These are phyloP conservation scores for Tylopilus vinaceipallidus DNA, from an alignment of 768 basidiomycete genomes.

Conservation along the genomic window DNA sequence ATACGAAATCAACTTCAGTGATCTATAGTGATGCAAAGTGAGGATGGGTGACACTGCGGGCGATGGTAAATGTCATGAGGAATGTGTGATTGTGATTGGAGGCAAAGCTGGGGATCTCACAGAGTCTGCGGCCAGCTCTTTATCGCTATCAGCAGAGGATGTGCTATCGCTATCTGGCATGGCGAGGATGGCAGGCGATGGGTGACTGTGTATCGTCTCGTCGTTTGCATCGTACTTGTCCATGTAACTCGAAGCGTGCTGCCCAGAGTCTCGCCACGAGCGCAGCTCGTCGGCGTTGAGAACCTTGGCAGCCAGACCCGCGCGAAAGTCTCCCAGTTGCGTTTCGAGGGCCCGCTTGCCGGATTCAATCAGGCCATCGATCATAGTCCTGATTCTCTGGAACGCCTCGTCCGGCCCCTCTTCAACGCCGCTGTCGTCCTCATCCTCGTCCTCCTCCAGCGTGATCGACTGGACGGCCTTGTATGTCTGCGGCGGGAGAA, in stretches of 20 bases:
- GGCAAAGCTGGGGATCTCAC: constrained; percentile 27
- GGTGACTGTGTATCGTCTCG: constrained; percentile 24
- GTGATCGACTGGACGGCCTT: constrained; percentile 51
- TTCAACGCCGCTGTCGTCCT: constrained; percentile 41
- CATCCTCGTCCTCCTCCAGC: constrained; percentile 36
- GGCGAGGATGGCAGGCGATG: constrained; percentile 20
- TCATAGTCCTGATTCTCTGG: constrained; percentile 56
- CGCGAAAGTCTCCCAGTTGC: constrained; percentile 50
- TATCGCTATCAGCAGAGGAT: constrained; percentile 29
- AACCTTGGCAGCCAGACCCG: constrained; percentile 58
- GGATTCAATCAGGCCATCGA: constrained; percentile 59
- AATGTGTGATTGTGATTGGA: constrained; percentile 45
- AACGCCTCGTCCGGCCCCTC: constrained; percentile 55
- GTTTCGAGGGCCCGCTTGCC: constrained; percentile 63
- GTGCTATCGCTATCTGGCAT: constrained; percentile 15
- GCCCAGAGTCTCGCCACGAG: constrained; percentile 48
- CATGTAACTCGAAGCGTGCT: constrained; percentile 13
- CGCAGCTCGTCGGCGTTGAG: constrained; percentile 71
- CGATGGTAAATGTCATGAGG: constrained; percentile 27
- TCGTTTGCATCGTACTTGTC: constrained; percentile 29
- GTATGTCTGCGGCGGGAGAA: constrained; percentile 66
- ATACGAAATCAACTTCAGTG: constrained; percentile 21
- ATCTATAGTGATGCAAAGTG: constrained; percentile 26
- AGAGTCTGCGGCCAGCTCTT: constrained; percentile 20
- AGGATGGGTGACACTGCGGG: constrained; percentile 6